Percentiles rank a stretch among this genome's conserved stretches.
Conservation (phyloP, 768 basidiomycete genomes). For the Zangia roseola region DNA sequence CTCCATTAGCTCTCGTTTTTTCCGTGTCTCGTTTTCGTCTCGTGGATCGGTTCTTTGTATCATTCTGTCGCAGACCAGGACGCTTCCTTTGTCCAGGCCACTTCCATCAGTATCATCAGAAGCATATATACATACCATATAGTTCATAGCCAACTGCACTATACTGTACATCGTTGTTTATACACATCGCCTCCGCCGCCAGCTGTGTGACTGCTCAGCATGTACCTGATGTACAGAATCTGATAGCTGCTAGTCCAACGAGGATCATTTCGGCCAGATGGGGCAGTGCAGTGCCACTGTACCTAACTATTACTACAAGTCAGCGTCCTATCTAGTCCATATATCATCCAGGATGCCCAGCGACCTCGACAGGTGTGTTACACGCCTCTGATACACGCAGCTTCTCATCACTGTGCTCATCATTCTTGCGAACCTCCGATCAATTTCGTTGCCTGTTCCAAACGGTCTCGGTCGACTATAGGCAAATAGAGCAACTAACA, state of each 20-base stretch:
- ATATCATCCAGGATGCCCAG: conserved; percentile 44
- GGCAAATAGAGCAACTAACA: conserved; percentile 92
- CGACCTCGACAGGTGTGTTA: conserved; percentile 55
- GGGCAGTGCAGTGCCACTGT: conserved; percentile 29
- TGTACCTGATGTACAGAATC: conserved; percentile 28
- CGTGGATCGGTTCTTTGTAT: conserved; percentile 26
- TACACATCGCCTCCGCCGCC: conserved; percentile 15
- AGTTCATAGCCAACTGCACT: conserved; percentile 26
- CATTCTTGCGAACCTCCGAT: conserved; percentile 25
- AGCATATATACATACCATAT: conserved; percentile 34
- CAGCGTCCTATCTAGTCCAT: conserved; percentile 28
- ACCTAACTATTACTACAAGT: conserved; percentile 29
- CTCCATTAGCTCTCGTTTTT: not conserved
- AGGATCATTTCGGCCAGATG: conserved; percentile 22
- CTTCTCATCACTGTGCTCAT: conserved; percentile 21
- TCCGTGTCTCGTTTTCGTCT: conserved; percentile 11
- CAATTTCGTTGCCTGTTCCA: conserved; percentile 19
- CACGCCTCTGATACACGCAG: conserved; percentile 30
- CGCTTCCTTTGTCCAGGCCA: not conserved
- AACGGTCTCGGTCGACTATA: conserved; percentile 33
- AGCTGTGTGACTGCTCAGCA: conserved; percentile 8
- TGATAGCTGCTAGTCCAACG: not conserved
- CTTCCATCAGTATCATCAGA: conserved; percentile 28
- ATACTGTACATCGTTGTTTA: conserved; percentile 36
- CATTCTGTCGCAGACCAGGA: conserved; percentile 8